Percentiles rank a stretch among this genome's conserved stretches.
Evolutionary conservation across 2,329 filamentous ascomycete species (phyloP).

Genomic region (Claviceps capensis): DNA sequence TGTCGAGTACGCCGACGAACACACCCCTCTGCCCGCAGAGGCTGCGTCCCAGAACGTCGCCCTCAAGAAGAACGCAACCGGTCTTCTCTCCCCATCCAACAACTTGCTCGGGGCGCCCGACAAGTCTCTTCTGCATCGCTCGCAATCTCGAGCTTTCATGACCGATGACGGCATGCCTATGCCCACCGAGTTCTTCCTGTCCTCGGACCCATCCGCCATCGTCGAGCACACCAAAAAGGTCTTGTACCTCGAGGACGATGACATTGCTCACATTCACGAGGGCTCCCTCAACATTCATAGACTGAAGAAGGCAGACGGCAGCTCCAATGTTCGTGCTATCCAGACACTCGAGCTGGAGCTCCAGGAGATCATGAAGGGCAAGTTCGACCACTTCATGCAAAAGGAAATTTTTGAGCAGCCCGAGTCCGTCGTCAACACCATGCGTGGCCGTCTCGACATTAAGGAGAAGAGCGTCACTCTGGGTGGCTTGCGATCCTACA

Average conservation of each 20-base stretch:
- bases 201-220: conserved; percentile 94
- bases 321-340: conserved; percentile 92
- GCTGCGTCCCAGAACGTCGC: conserved; percentile 91
- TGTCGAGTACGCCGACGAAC: conserved; percentile 89
- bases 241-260: conserved; percentile 97
- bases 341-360: conserved; percentile 98
- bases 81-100: conserved; percentile 49
- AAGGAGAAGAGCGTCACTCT: conserved; percentile 92
- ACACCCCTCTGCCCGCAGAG: conserved; percentile 74
- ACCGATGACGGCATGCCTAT: conserved; percentile 96
- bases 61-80: conserved; percentile 71
- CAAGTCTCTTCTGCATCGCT: conserved; percentile 96
- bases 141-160: conserved; percentile 96
- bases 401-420: conserved; percentile 99
- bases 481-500: conserved; percentile 91
- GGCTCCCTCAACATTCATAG: conserved; percentile 98
- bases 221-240: conserved; percentile 99
- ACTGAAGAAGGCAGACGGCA: conserved; percentile 90
- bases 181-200: conserved; percentile 98
- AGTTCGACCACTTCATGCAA: conserved; percentile 99
- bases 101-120: conserved; percentile 72
- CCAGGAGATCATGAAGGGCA: conserved; percentile 99
- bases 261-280: conserved; percentile 99
- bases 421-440: conserved; percentile 98
- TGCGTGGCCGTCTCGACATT: conserved; percentile 93